Evolutionary conservation across 192 early-diverging fungal genomes (phyloP), one percentile per base, ranked within the genome.

Genomic region (Paraglomus brasilianum): DNA sequence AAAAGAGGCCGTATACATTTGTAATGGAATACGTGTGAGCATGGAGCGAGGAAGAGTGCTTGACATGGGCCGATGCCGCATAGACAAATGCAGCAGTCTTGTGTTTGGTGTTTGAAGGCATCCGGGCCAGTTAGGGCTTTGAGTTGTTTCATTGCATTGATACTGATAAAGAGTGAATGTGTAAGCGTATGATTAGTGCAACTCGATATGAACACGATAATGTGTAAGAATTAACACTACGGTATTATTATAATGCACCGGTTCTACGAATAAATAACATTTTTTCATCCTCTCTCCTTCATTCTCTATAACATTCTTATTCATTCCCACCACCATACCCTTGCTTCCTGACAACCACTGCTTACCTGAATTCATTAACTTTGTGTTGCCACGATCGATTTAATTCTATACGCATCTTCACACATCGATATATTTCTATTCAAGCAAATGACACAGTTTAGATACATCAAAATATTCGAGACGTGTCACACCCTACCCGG

Each of bases 11-110:
- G 89, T 73, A 93, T 89, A 78, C 94, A 95, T 74, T 93, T 93
- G 80, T 92, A 96, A 72, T 96, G 94, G 83, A 91, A 96, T 69
- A 89, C 91, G 66, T 96, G 94, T 21, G 90, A 94, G 77, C 94
- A 96, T 7, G 94, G 94, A 1, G 93, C 92, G 41, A 95, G 82
- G 77, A 96, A 96, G 71, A 96, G 85, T 17, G 93, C 88, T 79
- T 96, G 94, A 81, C 86, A 91, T 40, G 92, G 91, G 5, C 85
- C 83, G 74, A 96, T 93, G 60, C 87, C 81, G 77, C 86, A 91
- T 73, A 95, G 81, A 77, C 94, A 96, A 74, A 96, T 96, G 74
- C 92, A 95, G 80, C 94, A 95, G 78, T 93, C 89, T 39, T 71
- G 75, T 8, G 70, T 71, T 62, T 56, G 56, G 21, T 61, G 66